A percentile compares a stretch with the other conserved stretches of the same genome.
These are phyloP conservation scores for Coemansia pectinata DNA, from an alignment of 192 early-diverging fungal species.

Conservation along the genomic window DNA sequence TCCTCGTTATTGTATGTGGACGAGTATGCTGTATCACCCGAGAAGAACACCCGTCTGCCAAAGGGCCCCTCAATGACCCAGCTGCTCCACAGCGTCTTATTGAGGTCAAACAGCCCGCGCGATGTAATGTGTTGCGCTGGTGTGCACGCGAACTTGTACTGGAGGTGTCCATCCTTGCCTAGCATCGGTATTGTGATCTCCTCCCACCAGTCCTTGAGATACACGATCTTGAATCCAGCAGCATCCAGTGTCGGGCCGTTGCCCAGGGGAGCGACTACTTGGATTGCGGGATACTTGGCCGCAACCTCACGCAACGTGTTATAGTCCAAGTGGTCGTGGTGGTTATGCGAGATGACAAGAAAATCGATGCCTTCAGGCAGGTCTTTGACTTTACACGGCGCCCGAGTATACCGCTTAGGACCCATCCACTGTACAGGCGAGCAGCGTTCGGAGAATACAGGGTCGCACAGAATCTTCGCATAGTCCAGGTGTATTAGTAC, in stretches of 20 bases:
- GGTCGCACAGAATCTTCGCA: conserved; percentile 73
- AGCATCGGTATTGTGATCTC: conserved; percentile 12
- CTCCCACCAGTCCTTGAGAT: conserved; percentile 76
- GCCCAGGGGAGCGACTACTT: conserved; percentile 77
- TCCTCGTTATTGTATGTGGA: conserved; percentile 56
- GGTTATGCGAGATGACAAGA: conserved; percentile 82
- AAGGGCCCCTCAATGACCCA: conserved; percentile 61
- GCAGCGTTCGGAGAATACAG: conserved; percentile 73
- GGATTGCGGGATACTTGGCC: conserved; percentile 43
- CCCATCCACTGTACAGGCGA: conserved; percentile 68
- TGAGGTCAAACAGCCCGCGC: conserved; percentile 64
- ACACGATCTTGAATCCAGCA: conserved; percentile 57
- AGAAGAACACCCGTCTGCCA: conserved; percentile 40
- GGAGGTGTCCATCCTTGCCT: background rate
- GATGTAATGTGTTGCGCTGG: conserved; percentile 62
- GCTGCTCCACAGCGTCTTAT: conserved; percentile 77
- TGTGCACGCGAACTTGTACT: conserved; percentile 61
- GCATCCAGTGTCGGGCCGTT: conserved; percentile 66
- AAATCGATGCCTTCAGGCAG: conserved; percentile 68
- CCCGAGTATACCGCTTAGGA: conserved; percentile 65
- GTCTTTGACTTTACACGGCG: conserved; percentile 66
- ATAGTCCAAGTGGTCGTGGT: conserved; percentile 85
- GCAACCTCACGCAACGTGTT: conserved; percentile 61
- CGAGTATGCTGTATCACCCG: conserved; percentile 81
- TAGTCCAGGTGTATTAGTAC: conserved; percentile 65